Base-by-base conservation (phyloP, 202 grass and related monocot species). In the Zizania palustris region DNA sequence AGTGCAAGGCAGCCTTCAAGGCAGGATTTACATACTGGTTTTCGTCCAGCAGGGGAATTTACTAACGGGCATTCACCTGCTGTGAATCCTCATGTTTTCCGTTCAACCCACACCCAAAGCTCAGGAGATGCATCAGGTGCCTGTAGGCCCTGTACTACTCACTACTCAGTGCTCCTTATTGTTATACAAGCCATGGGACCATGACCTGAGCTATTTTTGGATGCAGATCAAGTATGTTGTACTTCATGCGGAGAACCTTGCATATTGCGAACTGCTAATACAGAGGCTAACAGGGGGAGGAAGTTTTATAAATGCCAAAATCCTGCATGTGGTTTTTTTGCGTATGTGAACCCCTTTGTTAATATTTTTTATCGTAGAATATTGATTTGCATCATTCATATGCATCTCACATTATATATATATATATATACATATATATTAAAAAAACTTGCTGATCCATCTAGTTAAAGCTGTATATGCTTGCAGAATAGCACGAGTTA, bases 261-360 rank as follows among this genome's bases (percentile, higher is more conserved):
- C 64, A 75, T 87, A 83, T 68, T 45, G n/a, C 80, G 80, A 82
- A 90, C 75, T 37, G 91, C 96, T 64, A 92, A 92, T 79, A 98
- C 91, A 65, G 89, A 92, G 69, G 89, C 77, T 78, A 98, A 95
- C 72, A 82, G 87, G 64, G 95, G 95, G 36, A 94, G 96, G 76
- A 92, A 81, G 72, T 98, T 98, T 80, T 95, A 95, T 54, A 92
- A 89, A 80, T 98, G 96, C 43, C 87, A 71, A 85, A 66, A 89
- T 67, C 46, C 75, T 63, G 85, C 79, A 65, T 95, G 96, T 69
- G 60, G 75, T 69, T 98, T 92, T 75, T 98, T 98, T 63, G 68
- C 65, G 91, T 98, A 92, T 21, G 84, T 82, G 38, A 65, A 54
- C 6, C 1, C 16, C 18, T 54, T 19, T 54, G 28, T 28, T 28